phyloP scores from a whole-genome alignment of 768 basidiomycete species.

The Peribolospora kevripleyi region DNA sequence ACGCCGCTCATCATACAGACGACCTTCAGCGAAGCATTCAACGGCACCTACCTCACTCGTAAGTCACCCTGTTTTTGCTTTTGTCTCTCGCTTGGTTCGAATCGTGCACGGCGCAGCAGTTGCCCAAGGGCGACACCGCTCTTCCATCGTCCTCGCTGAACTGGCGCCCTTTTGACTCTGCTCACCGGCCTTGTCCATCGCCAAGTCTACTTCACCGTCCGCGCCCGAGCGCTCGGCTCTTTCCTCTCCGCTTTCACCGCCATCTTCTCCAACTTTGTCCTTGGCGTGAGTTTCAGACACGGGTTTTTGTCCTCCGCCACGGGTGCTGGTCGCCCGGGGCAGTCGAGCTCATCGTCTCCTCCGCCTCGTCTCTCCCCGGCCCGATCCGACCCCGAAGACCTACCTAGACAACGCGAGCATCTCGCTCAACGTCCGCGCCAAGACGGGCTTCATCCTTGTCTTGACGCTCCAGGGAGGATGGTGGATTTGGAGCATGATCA shows the following conservation, averaged over 20 bases:
- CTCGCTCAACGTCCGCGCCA: conserved; percentile 1
- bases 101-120: neutral
- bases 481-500: conserved; percentile 4
- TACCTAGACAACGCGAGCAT: neutral
- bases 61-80: neutral
- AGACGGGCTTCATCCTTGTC: neutral
- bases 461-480: neutral
- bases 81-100: neutral
- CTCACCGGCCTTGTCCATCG: too few species aligned
- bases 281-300: neutral
- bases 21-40: conserved; percentile 4
- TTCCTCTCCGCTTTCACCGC: conserved; percentile 4
- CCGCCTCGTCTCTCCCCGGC: neutral
- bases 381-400: neutral
- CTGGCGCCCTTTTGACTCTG: too few species aligned
- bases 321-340: neutral
- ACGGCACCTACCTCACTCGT: conserved; percentile 2
- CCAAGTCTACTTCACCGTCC: conserved; percentile 3
- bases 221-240: conserved; percentile 5
- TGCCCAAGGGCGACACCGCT: too few species aligned
- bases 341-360: too few species aligned
- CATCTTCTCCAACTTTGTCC: conserved; percentile 4
- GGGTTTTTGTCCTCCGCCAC: neutral
- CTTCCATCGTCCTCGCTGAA: too few species aligned
- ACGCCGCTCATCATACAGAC: conserved; percentile 5